phyloP scores from a whole-genome alignment of 2,329 filamentous ascomycete species.

The Exophiala sp. region DNA sequence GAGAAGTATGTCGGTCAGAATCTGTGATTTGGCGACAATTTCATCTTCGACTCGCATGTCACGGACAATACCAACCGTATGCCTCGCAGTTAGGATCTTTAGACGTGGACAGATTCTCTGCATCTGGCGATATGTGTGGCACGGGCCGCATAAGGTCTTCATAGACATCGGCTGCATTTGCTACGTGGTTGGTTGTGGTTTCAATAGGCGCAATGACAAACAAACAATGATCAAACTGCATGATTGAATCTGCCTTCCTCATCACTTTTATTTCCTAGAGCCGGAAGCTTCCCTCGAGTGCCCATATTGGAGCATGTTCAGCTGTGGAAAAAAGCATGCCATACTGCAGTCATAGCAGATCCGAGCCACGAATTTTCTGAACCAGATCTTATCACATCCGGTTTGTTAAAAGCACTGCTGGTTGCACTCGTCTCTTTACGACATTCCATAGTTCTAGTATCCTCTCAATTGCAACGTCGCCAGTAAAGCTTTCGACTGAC shows the following conservation, averaged over 20 bases:
- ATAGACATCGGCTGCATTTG: conserved; percentile 6
- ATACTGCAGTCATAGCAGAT: too few relatives aligned
- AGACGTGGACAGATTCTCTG: conserved; percentile 2
- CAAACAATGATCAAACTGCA: conserved; percentile 2
- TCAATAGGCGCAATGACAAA: conserved; percentile 17
- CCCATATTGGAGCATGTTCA: too few relatives aligned
- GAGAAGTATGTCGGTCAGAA: not conserved
- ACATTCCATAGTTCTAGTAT: too few relatives aligned
- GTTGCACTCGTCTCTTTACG: too few relatives aligned
- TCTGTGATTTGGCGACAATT: not conserved
- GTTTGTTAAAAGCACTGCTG: too few relatives aligned
- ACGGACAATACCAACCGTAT: not conserved
- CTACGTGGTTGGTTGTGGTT: conserved; percentile 3
- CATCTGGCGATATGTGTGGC: not conserved
- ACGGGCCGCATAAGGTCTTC: conserved; percentile 7
- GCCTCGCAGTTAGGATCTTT: not conserved
- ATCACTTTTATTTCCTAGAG: too few relatives aligned
- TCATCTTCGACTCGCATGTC: conserved; percentile 3
- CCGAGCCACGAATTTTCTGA: too few relatives aligned
- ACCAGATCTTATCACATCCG: too few relatives aligned
- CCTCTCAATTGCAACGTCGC: too few relatives aligned
- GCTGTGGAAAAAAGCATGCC: too few relatives aligned
- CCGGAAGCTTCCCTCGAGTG: too few relatives aligned
- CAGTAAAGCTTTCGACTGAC: too few relatives aligned
- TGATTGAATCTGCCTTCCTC: not conserved